phyloP scores from a whole-genome alignment of 306 rosid genomes.

The Ochetophila trinervis region DNA sequence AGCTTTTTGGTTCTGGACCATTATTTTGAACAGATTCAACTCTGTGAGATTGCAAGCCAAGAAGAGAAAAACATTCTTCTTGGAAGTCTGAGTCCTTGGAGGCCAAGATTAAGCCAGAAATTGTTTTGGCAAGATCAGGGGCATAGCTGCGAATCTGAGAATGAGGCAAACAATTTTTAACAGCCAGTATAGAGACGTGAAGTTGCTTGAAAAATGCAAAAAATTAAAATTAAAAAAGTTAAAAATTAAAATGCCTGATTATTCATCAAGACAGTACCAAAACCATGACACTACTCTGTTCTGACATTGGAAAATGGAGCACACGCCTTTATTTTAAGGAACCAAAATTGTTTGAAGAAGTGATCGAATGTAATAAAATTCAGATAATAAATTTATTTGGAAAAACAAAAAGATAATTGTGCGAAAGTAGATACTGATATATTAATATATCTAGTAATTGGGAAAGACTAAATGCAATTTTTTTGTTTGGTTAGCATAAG shows the following conservation, averaged over 20 bases:
- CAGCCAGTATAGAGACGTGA: neutral
- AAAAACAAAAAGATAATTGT: too few relatives aligned
- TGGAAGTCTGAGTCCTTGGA: constrained; percentile 64
- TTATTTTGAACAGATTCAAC: constrained; percentile 36
- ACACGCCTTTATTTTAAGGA: too few relatives aligned
- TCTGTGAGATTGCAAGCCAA: constrained; percentile 62
- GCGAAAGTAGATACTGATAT: too few relatives aligned
- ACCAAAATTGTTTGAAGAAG: too few relatives aligned
- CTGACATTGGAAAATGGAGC: too few relatives aligned
- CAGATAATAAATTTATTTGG: too few relatives aligned
- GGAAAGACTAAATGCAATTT: too few relatives aligned
- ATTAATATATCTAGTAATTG: neutral
- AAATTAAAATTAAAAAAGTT: neutral
- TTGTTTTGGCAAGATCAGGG: constrained; percentile 80
- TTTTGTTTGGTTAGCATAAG: constrained; percentile 8
- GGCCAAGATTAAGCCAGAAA: constrained; percentile 72
- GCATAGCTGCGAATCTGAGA: constrained; percentile 71
- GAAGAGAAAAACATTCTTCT: constrained; percentile 76
- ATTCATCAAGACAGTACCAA: neutral
- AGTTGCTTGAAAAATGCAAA: constrained; percentile 4
- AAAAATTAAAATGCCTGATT: neutral
- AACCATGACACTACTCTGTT: too few relatives aligned
- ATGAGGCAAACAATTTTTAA: constrained; percentile 15
- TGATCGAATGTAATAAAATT: too few relatives aligned
- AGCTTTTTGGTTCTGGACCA: constrained; percentile 10